Evolutionary conservation across 2,329 filamentous ascomycete genomes (phyloP), one percentile per base, ranked within the genome.

Genomic region (Epicoccum nigrum): DNA sequence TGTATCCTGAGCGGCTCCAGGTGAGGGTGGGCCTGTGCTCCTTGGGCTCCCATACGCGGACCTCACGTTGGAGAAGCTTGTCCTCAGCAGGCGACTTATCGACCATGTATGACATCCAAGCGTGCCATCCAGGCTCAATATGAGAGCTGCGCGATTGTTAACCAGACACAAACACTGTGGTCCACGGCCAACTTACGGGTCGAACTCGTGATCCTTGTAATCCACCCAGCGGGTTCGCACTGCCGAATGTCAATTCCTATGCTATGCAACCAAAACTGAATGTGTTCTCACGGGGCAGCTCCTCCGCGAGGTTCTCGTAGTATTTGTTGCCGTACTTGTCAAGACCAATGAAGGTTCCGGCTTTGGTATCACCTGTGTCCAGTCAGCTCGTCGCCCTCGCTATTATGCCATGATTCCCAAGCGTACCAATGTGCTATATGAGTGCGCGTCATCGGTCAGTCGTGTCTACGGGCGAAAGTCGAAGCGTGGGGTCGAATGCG

Each of bases 151-250:
- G 32, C 37, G 63, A 68, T 17, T 3, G 64, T 83, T 75, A 77
- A 74, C 55, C 16, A 17, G n/a, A 20, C 38, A n/a, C 11, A 15
- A 16, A 16, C 21, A 19, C 20, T 28, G 17, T 8, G 13, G 11
- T 23, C 16, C 11, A n/a, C 19, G 20, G 16, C 23, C 28, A 32
- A 72, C 84, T 65, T 80, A 89, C 84, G 89, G 81, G 67, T 94
- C 89, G 71, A 82, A 89, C 75, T 97, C 91, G 67, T 90, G 82
- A 75, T 89, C 83, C 79, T 91, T 93, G 82, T 95, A 99, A 77
- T 97, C 92, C 59, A 99, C 90, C 94, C 95, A 99, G 81, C 92
- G 86, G 65, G 92, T 97, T 70, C 93, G 89, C 68, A 97, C 92
- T 94, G 65, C 46, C 16, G 30, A 39, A 13, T 16, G 54, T 68